These are phyloP conservation scores for Globisporangium parvum DNA, from an alignment of 352 stramenopile species.

Conservation along the genomic window DNA sequence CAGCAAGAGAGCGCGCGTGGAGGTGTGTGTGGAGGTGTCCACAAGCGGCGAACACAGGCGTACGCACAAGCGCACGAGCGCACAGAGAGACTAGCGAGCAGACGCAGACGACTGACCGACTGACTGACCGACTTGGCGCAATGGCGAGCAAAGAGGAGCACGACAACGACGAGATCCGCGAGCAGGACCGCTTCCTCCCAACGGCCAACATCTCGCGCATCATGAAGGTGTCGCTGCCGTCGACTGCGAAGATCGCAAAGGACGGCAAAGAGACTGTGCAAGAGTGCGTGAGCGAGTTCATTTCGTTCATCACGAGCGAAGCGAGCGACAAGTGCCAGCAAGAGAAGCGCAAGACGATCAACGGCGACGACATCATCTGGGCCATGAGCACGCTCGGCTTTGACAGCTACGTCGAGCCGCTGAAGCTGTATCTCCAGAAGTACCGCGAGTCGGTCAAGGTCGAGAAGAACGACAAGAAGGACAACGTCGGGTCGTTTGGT, in stretches of 20 bases:
- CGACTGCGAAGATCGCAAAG: constrained; percentile 99
- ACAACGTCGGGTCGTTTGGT: constrained; percentile 83
- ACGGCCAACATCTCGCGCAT: constrained; percentile 99
- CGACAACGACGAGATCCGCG: constrained; percentile 88
- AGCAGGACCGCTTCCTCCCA: constrained; percentile 97
- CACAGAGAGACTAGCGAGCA: background rate
- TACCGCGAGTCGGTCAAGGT: constrained; percentile 95
- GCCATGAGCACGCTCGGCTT: constrained; percentile 99
- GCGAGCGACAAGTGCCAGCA: constrained; percentile 99
- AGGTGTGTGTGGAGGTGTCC: no score
- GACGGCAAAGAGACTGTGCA: constrained; percentile 99
- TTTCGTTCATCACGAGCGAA: constrained; percentile 99
- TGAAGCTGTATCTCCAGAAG: constrained; percentile 98
- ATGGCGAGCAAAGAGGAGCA: constrained; percentile 84
- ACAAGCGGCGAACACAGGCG: no score
- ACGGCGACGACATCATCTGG: constrained; percentile 99
- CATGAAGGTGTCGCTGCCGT: constrained; percentile 98
- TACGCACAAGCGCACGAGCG: no score
- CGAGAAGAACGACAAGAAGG: constrained; percentile 90
- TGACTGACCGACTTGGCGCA: background rate
- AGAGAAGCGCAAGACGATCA: constrained; percentile 99
- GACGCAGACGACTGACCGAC: background rate
- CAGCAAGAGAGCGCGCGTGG: no score
- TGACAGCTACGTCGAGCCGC: constrained; percentile 98
- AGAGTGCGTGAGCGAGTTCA: constrained; percentile 99